A percentile compares a stretch with the other conserved stretches of the same genome.
Evolutionary conservation across 257 asterid species (phyloP).

Genomic region (Capsicum pubescens): DNA sequence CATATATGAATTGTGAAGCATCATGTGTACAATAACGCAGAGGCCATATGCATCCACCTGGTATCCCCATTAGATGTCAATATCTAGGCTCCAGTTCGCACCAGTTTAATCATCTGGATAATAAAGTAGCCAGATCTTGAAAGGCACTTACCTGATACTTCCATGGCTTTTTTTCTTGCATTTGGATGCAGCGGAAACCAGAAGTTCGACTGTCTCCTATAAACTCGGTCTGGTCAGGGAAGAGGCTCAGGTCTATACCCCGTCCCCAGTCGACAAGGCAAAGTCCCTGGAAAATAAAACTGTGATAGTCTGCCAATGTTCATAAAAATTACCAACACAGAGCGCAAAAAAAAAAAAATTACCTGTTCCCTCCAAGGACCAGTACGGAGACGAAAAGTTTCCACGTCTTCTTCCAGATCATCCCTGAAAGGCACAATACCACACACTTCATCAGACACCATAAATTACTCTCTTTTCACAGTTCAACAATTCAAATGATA

Average conservation of each 20-base stretch:
- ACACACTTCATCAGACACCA: not conserved
- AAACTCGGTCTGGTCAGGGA: constrained; percentile 67
- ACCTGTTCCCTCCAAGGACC: constrained; percentile 96
- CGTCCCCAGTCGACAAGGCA: constrained; percentile 99
- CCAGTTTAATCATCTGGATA: not conserved
- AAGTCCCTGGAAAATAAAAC: constrained; percentile 68
- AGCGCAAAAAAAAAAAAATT: not conserved
- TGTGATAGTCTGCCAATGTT: constrained; percentile 27
- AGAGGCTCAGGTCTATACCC: constrained; percentile 82
- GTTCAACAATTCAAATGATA: not conserved
- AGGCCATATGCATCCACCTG: constrained; percentile 89
- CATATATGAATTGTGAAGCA: constrained; percentile 89
- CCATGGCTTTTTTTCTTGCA: constrained; percentile 95
- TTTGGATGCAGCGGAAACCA: constrained; percentile 92
- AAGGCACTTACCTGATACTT: constrained; percentile 67
- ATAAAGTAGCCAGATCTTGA: constrained; percentile 13
- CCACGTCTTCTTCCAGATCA: constrained; percentile 62
- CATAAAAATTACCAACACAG: constrained; percentile 8
- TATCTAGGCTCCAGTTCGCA: not conserved
- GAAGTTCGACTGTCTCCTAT: constrained; percentile 90
- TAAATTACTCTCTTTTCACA: constrained; percentile 9
- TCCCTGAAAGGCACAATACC: constrained; percentile 49
- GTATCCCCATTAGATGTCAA: constrained; percentile 25
- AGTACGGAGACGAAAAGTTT: constrained; percentile 49
- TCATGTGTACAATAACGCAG: constrained; percentile 80